A percentile compares a stretch with the other conserved stretches of the same genome.
Evolutionary conservation across 768 basidiomycete species (phyloP).

Genomic region (Tulasnella sp.): DNA sequence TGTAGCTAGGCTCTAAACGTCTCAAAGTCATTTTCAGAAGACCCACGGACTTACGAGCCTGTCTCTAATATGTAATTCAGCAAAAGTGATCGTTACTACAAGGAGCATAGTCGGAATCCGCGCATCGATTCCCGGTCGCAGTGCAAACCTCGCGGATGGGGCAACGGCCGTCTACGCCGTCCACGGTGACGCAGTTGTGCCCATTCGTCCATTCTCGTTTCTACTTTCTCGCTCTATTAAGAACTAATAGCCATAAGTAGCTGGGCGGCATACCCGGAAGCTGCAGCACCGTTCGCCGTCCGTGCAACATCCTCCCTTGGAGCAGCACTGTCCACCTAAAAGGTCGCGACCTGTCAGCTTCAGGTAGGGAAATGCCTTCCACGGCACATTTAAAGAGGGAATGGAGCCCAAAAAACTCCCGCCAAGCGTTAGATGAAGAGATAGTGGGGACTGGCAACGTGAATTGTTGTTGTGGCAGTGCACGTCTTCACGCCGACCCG

Average conservation of each 20-base stretch:
- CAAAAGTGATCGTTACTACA: constrained; percentile 24
- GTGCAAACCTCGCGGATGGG: constrained; percentile 7
- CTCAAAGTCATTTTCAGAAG: neutral
- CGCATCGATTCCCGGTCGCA: neutral
- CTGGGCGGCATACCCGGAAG: neutral
- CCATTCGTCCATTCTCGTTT: neutral
- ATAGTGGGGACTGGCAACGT: no score
- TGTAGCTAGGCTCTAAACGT: neutral
- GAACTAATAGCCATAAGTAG: neutral
- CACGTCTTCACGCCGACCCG: no score
- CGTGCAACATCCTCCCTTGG: neutral
- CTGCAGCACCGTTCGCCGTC: neutral
- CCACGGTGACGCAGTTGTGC: neutral
- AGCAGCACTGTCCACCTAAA: constrained; percentile 26
- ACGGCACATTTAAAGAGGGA: no score
- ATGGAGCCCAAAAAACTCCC: no score
- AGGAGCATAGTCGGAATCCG: neutral
- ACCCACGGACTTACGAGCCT: no score
- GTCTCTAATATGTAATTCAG: neutral
- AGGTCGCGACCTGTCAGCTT: no score
- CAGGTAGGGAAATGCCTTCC: no score
- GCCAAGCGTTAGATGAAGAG: no score
- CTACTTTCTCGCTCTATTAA: neutral
- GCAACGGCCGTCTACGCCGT: constrained; percentile 8
- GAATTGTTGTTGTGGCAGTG: no score